These are phyloP conservation scores for Biscogniauxia sp. DNA, from an alignment of 2,329 filamentous ascomycete species.

Conservation along the genomic window DNA sequence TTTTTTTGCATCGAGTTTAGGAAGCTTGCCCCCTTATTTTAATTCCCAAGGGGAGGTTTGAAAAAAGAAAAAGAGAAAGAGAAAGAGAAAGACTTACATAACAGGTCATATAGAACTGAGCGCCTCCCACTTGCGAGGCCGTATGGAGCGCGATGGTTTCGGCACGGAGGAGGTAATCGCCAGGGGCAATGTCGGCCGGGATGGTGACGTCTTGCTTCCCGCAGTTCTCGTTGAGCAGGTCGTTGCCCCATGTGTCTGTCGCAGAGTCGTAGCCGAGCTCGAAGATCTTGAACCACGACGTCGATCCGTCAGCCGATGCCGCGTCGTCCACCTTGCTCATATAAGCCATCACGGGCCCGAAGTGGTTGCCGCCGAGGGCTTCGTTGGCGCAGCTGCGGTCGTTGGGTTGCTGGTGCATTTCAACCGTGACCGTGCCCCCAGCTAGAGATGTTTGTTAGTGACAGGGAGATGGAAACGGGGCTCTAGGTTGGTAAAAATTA, in stretches of 20 bases:
- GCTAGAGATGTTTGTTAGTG: conserved; percentile 21
- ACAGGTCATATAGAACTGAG: conserved; percentile 28
- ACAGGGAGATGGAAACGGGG: neutral
- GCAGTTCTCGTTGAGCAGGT: conserved; percentile 20
- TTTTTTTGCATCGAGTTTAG: neutral
- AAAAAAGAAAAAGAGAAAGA: no score
- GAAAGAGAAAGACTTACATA: conserved; percentile 24
- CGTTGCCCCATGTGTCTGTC: conserved; percentile 35
- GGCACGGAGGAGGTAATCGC: conserved; percentile 42
- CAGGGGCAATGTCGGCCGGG: conserved; percentile 38
- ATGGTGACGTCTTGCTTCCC: conserved; percentile 37
- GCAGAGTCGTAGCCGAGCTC: conserved; percentile 36
- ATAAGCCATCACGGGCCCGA: conserved; percentile 49
- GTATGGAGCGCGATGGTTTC: conserved; percentile 43
- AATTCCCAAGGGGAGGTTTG: neutral
- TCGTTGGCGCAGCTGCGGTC: conserved; percentile 44
- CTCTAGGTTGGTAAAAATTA: conserved; percentile 6
- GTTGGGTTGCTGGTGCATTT: conserved; percentile 46
- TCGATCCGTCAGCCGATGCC: conserved; percentile 40
- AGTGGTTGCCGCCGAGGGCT: conserved; percentile 52
- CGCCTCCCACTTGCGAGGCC: conserved; percentile 28
- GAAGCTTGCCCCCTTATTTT: neutral
- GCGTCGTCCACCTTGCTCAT: conserved; percentile 48
- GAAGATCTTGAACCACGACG: conserved; percentile 53
- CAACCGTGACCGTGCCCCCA: conserved; percentile 40